Conservation (phyloP, 768 basidiomycete species). For the Panaeolus cyanescens region DNA sequence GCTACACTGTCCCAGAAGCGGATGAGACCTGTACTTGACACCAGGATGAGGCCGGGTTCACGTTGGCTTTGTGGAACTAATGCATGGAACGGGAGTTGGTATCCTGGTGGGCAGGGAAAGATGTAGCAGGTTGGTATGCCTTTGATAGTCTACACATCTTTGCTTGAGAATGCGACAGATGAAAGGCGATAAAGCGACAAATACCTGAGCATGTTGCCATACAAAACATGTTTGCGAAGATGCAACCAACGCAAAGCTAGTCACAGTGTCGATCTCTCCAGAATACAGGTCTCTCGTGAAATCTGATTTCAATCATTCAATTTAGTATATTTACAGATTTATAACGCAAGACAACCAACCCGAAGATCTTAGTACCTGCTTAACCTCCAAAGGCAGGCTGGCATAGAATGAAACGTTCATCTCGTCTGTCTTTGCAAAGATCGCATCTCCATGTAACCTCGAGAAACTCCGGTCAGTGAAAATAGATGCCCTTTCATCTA, state of each 20-base stretch:
- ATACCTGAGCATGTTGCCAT: slow-evolving; percentile 77
- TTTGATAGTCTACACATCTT: slow-evolving; percentile 49
- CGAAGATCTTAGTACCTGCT: slow-evolving; percentile 67
- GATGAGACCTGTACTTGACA: slow-evolving; percentile 69
- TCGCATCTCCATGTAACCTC: slow-evolving; percentile 38
- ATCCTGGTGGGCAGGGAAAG: slow-evolving; percentile 65
- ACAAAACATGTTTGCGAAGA: slow-evolving; percentile 78
- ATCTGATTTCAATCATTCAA: slow-evolving; percentile 39
- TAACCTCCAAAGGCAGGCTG: slow-evolving; percentile 71
- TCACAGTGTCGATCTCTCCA: slow-evolving; percentile 69
- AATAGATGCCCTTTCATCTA: slow-evolving; percentile 54
- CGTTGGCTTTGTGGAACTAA: slow-evolving; percentile 69
- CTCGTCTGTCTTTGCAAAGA: slow-evolving; percentile 78
- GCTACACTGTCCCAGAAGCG: slow-evolving; percentile 90
- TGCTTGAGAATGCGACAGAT: not conserved
- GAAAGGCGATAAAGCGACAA: slow-evolving; percentile 8
- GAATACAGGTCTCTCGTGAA: slow-evolving; percentile 68
- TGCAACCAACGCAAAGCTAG: slow-evolving; percentile 74
- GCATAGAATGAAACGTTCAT: slow-evolving; percentile 68
- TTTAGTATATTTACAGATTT: slow-evolving; percentile 8
- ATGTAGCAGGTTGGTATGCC: slow-evolving; percentile 84
- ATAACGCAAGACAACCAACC: slow-evolving; percentile 40
- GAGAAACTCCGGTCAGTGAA: slow-evolving; percentile 36
- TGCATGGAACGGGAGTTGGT: slow-evolving; percentile 53
- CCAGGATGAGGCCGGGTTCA: slow-evolving; percentile 86